phyloP scores from a whole-genome alignment of 768 basidiomycete species.

The Hirschioporus abietinus region DNA sequence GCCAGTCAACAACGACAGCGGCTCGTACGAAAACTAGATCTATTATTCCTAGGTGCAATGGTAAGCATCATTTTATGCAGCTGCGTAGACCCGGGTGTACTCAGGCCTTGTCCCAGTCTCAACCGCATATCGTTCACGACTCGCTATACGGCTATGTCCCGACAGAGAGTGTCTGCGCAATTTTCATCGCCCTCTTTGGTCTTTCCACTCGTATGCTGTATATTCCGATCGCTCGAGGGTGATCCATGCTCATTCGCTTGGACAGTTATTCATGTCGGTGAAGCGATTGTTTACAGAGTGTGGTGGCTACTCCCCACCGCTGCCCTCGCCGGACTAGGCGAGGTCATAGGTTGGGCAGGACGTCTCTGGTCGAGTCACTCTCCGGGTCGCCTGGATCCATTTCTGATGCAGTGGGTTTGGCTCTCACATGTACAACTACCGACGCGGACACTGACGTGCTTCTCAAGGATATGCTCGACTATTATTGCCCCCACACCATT shows the following conservation, averaged over 20 bases:
- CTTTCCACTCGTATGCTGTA: conserved; percentile 31
- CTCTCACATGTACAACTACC: background rate
- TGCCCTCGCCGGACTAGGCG: conserved; percentile 40
- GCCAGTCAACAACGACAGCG: background rate
- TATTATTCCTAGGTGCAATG: background rate
- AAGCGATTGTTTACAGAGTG: conserved; percentile 37
- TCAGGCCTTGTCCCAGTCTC: background rate
- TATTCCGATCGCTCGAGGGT: background rate
- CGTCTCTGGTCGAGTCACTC: conserved; percentile 44
- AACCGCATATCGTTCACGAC: conserved; percentile 9
- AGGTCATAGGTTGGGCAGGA: conserved; percentile 51
- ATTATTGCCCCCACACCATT: conserved; percentile 23
- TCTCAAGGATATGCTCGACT: conserved; percentile 24
- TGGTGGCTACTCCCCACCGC: conserved; percentile 53
- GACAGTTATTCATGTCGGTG: conserved; percentile 41
- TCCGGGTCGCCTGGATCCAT: conserved; percentile 23
- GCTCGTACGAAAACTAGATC: background rate
- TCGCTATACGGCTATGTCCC: conserved; percentile 39
- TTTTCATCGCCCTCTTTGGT: conserved; percentile 36
- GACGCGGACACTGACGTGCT: background rate
- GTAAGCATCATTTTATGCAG: background rate
- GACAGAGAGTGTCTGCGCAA: conserved; percentile 30
- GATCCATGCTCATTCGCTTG: background rate
- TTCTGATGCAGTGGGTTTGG: conserved; percentile 37
- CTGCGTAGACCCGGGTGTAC: background rate